phyloP scores from a whole-genome alignment of 495 filamentous ascomycete species.

The Penicillium chermesinum region DNA sequence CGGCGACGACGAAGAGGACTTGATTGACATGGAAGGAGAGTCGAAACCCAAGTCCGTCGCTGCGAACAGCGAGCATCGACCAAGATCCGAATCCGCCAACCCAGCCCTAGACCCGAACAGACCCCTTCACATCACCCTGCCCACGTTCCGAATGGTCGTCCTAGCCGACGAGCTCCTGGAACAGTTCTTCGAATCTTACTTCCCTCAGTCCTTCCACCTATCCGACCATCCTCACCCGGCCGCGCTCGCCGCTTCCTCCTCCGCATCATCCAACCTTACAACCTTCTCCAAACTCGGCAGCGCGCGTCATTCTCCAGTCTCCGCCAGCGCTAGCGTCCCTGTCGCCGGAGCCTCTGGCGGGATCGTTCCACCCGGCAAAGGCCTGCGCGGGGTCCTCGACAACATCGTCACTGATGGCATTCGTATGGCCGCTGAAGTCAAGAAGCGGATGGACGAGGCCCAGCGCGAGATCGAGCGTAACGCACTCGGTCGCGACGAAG shows the following conservation, averaged over 20 bases:
- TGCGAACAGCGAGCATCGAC: constrained; percentile 12
- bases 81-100: constrained; percentile 57
- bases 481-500: constrained; percentile 64
- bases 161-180: constrained; percentile 93
- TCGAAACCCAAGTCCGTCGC: constrained; percentile 20
- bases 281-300: constrained; percentile 71
- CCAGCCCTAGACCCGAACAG: constrained; percentile 85
- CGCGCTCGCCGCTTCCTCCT: constrained; percentile 50
- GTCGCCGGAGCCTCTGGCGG: constrained; percentile 45
- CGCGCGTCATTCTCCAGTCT: constrained; percentile 35
- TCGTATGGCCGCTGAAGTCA: constrained; percentile 86
- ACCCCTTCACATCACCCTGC: constrained; percentile 91
- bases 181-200: constrained; percentile 86
- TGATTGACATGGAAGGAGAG: constrained; percentile 54
- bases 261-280: constrained; percentile 67
- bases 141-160: constrained; percentile 98
- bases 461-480: constrained; percentile 79
- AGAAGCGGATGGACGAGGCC: constrained; percentile 87
- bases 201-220: constrained; percentile 67
- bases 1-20: constrained; percentile 75
- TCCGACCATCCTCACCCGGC: constrained; percentile 43
- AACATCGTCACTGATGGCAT: constrained; percentile 97
- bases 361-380: constrained; percentile 60
- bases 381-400: constrained; percentile 86
- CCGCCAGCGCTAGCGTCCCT: constrained; percentile 33